Percentiles rank a stretch among this genome's conserved stretches.
These are phyloP conservation scores for Tulasnella sp. DNA, from an alignment of 768 basidiomycete species.

Conservation along the genomic window DNA sequence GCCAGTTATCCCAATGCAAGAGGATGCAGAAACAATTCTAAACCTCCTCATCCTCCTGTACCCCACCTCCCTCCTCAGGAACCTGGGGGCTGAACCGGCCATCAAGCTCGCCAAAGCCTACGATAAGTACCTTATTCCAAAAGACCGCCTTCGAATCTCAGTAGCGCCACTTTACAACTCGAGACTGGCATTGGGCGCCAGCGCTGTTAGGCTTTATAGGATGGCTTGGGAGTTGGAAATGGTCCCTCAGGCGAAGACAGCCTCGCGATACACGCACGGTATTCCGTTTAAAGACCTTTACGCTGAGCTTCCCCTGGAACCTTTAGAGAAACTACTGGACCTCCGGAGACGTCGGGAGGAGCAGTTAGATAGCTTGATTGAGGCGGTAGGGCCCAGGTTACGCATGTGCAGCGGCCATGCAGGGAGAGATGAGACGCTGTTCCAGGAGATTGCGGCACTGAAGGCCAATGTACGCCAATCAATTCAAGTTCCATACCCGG, in stretches of 20 bases:
- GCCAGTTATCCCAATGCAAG: neutral
- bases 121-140: constrained; percentile 15
- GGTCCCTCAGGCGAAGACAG: neutral
- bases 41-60: neutral
- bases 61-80: neutral
- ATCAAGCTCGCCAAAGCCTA: constrained; percentile 2
- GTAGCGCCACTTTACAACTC: neutral
- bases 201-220: neutral
- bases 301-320: neutral
- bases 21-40: neutral
- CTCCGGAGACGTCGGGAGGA: neutral
- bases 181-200: neutral
- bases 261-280: neutral
- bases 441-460: neutral
- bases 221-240: neutral
- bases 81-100: too few relatives aligned
- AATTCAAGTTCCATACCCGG: neutral
- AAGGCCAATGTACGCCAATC: neutral
- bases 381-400: neutral
- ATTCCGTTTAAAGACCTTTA: neutral
- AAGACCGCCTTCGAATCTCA: neutral
- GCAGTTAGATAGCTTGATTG: neutral
- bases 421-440: neutral
- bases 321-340: neutral
- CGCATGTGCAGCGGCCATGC: neutral